Conservation (phyloP, 257 asterid species). For the Schizonepeta tenuifolia region DNA sequence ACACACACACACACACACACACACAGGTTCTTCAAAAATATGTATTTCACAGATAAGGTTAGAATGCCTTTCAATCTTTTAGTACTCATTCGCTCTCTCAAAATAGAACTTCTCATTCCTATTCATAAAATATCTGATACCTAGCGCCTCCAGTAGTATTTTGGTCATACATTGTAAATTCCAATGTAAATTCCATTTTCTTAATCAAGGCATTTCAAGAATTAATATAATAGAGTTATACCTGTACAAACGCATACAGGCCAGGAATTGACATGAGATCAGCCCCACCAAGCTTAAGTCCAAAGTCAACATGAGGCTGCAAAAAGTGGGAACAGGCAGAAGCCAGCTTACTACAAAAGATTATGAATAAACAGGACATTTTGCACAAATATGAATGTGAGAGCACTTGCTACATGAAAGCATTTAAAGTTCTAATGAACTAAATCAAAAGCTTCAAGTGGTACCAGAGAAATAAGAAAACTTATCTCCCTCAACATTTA, state of each 20-base stretch:
- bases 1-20: too few relatives aligned
- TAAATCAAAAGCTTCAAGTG: background rate
- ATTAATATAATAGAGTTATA: slow-evolving; percentile 32
- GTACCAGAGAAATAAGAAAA: slow-evolving; percentile 1
- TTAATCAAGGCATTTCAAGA: slow-evolving; percentile 11
- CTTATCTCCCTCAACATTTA: background rate
- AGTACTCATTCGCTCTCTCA: background rate
- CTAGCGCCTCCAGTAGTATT: slow-evolving; percentile 13
- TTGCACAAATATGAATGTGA: background rate
- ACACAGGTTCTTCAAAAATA: background rate
- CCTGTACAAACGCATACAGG: slow-evolving; percentile 80
- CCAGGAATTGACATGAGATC: slow-evolving; percentile 99
- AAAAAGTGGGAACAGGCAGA: slow-evolving; percentile 28
- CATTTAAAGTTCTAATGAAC: slow-evolving; percentile 23
- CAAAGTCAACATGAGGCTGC: slow-evolving; percentile 98
- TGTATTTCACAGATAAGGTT: background rate
- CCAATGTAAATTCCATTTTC: too few relatives aligned
- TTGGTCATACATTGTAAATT: slow-evolving; percentile 6
- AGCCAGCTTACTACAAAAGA: slow-evolving; percentile 28
- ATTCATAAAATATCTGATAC: background rate
- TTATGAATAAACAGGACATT: slow-evolving; percentile 10
- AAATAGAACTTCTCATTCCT: background rate
- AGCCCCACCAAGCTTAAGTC: slow-evolving; percentile 85
- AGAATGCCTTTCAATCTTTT: background rate
- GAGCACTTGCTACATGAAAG: slow-evolving; percentile 14